phyloP scores from a whole-genome alignment of 805 yeast genomes.

The baker's yeast (Saccharomyces cerevisiae) region DNA sequence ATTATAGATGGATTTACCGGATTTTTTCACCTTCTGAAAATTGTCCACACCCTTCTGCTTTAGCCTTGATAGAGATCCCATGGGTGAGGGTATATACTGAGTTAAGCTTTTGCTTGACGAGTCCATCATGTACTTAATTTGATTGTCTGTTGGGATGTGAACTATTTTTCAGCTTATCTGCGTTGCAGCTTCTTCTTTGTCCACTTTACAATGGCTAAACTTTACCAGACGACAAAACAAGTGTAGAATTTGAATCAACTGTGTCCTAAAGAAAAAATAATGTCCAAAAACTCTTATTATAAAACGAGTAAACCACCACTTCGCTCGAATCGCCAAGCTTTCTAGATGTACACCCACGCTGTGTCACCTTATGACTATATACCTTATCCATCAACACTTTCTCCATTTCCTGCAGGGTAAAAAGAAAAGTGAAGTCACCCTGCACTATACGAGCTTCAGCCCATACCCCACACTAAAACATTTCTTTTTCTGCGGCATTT shows the following conservation, averaged over 20 bases:
- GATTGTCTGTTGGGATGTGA: not conserved
- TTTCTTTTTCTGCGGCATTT: not conserved
- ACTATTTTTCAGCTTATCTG: not conserved
- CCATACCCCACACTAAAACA: not conserved
- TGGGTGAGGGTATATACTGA: conserved; percentile 1
- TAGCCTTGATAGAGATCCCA: conserved; percentile 11
- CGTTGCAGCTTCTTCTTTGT: not conserved
- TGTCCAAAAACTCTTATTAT: not conserved
- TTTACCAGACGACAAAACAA: too few relatives aligned
- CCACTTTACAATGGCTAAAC: not conserved
- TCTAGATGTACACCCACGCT: not conserved
- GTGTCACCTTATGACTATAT: not conserved
- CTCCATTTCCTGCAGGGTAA: not conserved
- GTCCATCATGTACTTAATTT: not conserved
- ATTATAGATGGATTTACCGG: conserved; percentile 4
- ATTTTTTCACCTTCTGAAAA: conserved; percentile 7
- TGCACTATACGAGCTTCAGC: not conserved
- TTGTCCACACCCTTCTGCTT: conserved; percentile 9
- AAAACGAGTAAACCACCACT: not conserved
- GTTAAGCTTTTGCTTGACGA: not conserved
- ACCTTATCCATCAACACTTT: not conserved
- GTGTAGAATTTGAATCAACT: not conserved
- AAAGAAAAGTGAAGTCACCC: not conserved
- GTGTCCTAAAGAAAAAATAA: not conserved
- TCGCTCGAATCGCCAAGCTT: not conserved